Percentiles rank a stretch among this genome's conserved stretches.
Evolutionary conservation across 1,139 yeast genomes (phyloP).

Genomic region (Casaregolazyma lundiana): DNA sequence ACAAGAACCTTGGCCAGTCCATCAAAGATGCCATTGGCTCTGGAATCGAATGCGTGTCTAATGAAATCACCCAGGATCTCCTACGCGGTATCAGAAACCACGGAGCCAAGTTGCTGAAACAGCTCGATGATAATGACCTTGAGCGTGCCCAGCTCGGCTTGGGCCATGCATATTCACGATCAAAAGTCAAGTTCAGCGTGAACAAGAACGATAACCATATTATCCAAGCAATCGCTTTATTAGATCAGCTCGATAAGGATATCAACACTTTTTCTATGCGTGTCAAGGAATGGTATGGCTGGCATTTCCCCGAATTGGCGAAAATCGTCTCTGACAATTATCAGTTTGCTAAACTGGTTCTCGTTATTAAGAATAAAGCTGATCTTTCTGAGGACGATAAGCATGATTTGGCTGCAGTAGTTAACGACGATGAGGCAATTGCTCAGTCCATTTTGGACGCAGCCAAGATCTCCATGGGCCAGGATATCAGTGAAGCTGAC

Average conservation of each 20-base stretch:
- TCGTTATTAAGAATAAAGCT: conserved; percentile 82
- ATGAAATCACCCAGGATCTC: conserved; percentile 90
- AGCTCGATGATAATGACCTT: conserved; percentile 88
- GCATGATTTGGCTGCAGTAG: conserved; percentile 83
- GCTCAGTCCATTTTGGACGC: conserved; percentile 90
- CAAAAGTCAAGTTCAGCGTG: conserved; percentile 96
- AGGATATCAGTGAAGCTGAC: conserved; percentile 91
- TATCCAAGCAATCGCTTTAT: conserved; percentile 94
- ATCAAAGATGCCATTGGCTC: conserved; percentile 81
- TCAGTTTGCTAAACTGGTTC: conserved; percentile 76
- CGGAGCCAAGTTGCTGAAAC: conserved; percentile 84
- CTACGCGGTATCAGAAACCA: conserved; percentile 92
- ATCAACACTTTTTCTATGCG: conserved; percentile 98
- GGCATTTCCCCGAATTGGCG: conserved; percentile 99
- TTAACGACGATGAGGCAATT: conserved; percentile 88
- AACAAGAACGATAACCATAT: conserved; percentile 98
- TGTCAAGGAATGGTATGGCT: conserved; percentile 99
- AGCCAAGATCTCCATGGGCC: conserved; percentile 98
- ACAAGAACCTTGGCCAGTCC: conserved; percentile 93
- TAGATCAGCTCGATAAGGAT: conserved; percentile 96
- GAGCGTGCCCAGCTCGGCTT: conserved; percentile 98
- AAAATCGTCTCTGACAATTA: conserved; percentile 91
- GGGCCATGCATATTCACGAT: conserved; percentile 98
- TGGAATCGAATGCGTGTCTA: conserved; percentile 81
- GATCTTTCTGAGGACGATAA: conserved; percentile 71